These are phyloP conservation scores for Trichocladium uniseriatum DNA, from an alignment of 495 filamentous ascomycete genomes.

Conservation along the genomic window DNA sequence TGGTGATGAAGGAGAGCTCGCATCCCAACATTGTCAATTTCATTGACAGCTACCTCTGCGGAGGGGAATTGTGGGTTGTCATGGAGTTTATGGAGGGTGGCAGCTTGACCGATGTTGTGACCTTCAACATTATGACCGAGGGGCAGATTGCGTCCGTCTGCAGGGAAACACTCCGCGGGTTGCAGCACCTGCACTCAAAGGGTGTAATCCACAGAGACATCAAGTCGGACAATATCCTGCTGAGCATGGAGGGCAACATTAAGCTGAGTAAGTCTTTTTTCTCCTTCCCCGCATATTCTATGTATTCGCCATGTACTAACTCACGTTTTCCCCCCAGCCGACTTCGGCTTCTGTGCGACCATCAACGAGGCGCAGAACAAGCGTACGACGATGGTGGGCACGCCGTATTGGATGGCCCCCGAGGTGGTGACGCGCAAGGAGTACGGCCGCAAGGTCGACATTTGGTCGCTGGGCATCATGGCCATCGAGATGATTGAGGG, in stretches of 20 bases:
- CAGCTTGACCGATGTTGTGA: slow-evolving; percentile 94
- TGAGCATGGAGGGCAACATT: slow-evolving; percentile 93
- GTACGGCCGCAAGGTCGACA: slow-evolving; percentile 96
- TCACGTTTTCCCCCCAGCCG: slow-evolving; percentile 46
- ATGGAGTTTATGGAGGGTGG: slow-evolving; percentile 99
- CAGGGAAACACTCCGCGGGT: slow-evolving; percentile 80
- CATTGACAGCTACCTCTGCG: slow-evolving; percentile 86
- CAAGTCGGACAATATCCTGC: slow-evolving; percentile 94
- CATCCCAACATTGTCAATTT: slow-evolving; percentile 99
- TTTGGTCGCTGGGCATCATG: slow-evolving; percentile 98
- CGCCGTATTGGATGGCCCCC: slow-evolving; percentile 99
- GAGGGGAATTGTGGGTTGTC: slow-evolving; percentile 91
- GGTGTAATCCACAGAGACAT: slow-evolving; percentile 98
- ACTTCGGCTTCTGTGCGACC: slow-evolving; percentile 98
- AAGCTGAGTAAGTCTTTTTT: slow-evolving; percentile 71
- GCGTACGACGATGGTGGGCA: slow-evolving; percentile 98
- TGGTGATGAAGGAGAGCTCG: slow-evolving; percentile 98
- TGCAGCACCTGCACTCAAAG: slow-evolving; percentile 95
- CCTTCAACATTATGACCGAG: slow-evolving; percentile 97
- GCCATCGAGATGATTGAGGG: slow-evolving; percentile 99
- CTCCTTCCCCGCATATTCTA: background rate
- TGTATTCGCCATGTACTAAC: slow-evolving; percentile 1
- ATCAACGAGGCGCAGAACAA: slow-evolving; percentile 97
- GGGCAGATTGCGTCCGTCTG: slow-evolving; percentile 94
- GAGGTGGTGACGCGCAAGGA: slow-evolving; percentile 96